phyloP scores from a whole-genome alignment of 1,284 basidiomycete genomes.

The Serendipita sp. region DNA sequence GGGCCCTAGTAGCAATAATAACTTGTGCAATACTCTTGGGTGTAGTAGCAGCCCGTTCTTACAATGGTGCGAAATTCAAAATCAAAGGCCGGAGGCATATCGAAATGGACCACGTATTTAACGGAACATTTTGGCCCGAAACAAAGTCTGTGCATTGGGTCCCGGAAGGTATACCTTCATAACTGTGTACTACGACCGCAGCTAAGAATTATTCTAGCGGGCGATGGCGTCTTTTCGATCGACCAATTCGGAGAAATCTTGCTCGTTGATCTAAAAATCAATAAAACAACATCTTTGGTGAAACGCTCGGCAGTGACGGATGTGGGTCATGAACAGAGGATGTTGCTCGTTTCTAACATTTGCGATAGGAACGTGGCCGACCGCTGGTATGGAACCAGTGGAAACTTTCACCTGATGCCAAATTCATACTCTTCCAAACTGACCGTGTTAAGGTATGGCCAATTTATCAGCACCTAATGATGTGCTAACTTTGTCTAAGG shows the following conservation, averaged over 20 bases:
- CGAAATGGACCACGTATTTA: constrained; percentile 79
- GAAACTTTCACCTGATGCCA: constrained; percentile 77
- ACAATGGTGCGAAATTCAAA: constrained; percentile 38
- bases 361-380: constrained; percentile 38
- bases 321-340: constrained; percentile 27
- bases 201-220: constrained; percentile 36
- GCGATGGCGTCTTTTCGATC: constrained; percentile 78
- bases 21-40: constrained; percentile 47
- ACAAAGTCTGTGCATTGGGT: constrained; percentile 58
- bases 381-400: constrained; percentile 44
- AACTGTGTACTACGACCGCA: not conserved
- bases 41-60: constrained; percentile 54
- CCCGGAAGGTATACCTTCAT: constrained; percentile 50
- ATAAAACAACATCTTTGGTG: constrained; percentile 50
- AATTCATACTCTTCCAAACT: constrained; percentile 68
- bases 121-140: constrained; percentile 60
- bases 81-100: constrained; percentile 48
- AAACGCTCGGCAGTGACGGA: constrained; percentile 43
- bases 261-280: constrained; percentile 66
- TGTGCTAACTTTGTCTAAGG: constrained; percentile 27
- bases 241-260: constrained; percentile 47
- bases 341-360: no score
- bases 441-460: constrained; percentile 49
- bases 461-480: not conserved
- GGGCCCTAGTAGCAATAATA: constrained; percentile 39